phyloP scores from a whole-genome alignment of 2,329 filamentous ascomycete genomes.

The Diplodia sapinea region DNA sequence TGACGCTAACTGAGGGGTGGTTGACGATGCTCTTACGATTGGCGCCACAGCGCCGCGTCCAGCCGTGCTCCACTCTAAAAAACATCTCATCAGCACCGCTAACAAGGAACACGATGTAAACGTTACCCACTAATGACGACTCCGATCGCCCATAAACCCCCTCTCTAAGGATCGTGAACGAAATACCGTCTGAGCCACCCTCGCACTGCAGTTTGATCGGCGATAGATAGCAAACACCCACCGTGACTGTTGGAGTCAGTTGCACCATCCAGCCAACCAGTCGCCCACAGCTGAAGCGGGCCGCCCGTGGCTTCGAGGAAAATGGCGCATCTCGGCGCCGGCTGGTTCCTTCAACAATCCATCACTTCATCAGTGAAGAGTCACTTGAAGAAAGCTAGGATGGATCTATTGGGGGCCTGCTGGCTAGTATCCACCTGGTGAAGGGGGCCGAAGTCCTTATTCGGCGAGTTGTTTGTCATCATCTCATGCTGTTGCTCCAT shows the following conservation, averaged over 20 bases:
- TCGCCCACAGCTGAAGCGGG: neutral
- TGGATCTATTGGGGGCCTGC: neutral
- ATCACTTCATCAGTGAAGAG: neutral
- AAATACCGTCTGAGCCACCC: neutral
- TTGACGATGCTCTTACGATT: slow-evolving; percentile 15
- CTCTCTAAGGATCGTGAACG: neutral
- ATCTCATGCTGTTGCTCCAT: neutral
- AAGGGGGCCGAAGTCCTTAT: neutral
- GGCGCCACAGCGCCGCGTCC: neutral
- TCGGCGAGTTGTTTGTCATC: neutral
- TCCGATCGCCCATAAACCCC: neutral
- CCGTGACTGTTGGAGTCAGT: neutral
- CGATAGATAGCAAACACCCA: neutral
- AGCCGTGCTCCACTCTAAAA: slow-evolving; percentile 16
- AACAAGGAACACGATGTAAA: slow-evolving; percentile 3
- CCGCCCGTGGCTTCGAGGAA: neutral
- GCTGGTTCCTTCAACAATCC: neutral
- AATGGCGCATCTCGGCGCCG: slow-evolving; percentile 20
- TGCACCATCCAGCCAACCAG: neutral
- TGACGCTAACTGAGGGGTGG: slow-evolving; percentile 24
- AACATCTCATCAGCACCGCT: neutral
- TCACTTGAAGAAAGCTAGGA: neutral
- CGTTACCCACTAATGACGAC: slow-evolving; percentile 14
- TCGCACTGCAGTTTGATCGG: neutral
- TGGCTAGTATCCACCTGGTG: neutral